Base-by-base conservation (phyloP, 164 flowering plant species). In the Tetrastigma voinierianum region DNA sequence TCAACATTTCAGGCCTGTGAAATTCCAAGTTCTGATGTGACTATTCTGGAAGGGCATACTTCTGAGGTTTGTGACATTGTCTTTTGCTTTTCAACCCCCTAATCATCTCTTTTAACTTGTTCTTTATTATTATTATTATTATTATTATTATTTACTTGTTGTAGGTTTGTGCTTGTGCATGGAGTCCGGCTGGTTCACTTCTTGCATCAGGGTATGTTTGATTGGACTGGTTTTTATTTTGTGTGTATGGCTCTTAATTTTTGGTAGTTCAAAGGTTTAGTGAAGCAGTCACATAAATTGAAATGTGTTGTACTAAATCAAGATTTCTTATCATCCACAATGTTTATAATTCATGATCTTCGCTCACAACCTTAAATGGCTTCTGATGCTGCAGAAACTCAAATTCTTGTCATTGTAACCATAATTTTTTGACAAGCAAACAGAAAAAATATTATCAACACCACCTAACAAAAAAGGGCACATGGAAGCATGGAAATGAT, bases 121-220 rank as follows among this genome's bases (percentile, higher is more conserved):
- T 15, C 14, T 48, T 46, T 1, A 47, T 10, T 63, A 2, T 47
- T 58, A 10, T 15, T 12, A 1, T 18, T 23, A 9, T 43, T 45
- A 11, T 11, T 25, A 17, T 57, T 20, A 23, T 62, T 23, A 47
- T 57, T 63, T 32, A n/a, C n/a, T 62, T 10, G 62, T 32, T 72
- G 1, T 74, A 95, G 99, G 99, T 95, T 71, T 95, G 92, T 77
- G 94, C 87, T 71, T 95, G 99, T 79, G 96, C 97, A 61, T 95
- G 99, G 99, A 89, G 95, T 75, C 99, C 99, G 46, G 61, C 84
- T 12, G 97, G 97, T 55, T 89, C 96, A 25, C 90, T 95, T 68
- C 89, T 95, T 75, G 99, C 99, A 62, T 90, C 99, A 54, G 99
- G 99, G 98, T 94, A 68, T 47, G 97, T 76, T 20, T 51, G 0